A percentile compares a stretch with the other conserved stretches of the same genome.
Conservation (phyloP, 208 protist genomes). For the Sergeia podlipaevii region DNA sequence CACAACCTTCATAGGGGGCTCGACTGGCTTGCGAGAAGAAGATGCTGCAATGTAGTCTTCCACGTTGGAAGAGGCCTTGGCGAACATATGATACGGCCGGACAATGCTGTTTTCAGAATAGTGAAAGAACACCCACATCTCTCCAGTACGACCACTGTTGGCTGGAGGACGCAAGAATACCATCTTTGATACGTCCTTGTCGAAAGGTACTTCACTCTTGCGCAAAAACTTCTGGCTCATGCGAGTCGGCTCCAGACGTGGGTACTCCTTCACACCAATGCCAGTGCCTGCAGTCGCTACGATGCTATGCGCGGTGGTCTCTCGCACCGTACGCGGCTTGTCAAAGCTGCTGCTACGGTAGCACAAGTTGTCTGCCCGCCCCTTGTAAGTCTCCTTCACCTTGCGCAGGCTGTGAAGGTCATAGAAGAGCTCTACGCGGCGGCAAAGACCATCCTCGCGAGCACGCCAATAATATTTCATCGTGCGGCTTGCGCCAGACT, state of each 20-base stretch:
- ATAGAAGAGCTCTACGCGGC: constrained; percentile 75
- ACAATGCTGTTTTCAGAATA: constrained; percentile 70
- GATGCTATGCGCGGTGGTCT: constrained; percentile 25
- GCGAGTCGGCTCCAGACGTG: constrained; percentile 69
- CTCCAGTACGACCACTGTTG: constrained; percentile 21
- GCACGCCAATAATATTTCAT: constrained; percentile 88
- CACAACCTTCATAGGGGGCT: constrained; percentile 53
- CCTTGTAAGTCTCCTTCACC: constrained; percentile 84
- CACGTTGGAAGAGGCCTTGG: constrained; percentile 57
- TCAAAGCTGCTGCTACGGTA: constrained; percentile 81
- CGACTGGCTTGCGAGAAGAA: constrained; percentile 16
- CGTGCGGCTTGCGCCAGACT: constrained; percentile 56
- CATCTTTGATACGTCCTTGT: constrained; percentile 72
- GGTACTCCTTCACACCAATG: constrained; percentile 34
- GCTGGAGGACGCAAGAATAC: constrained; percentile 44
- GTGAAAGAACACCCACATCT: constrained; percentile 89
- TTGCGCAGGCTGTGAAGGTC: constrained; percentile 54
- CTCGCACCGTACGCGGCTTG: constrained; percentile 24
- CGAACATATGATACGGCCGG: constrained; percentile 77
- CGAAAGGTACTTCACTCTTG: constrained; percentile 28
- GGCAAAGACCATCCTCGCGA: constrained; percentile 76
- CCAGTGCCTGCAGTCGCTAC: constrained; percentile 18
- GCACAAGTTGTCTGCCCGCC: constrained; percentile 61
- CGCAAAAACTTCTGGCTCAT: constrained; percentile 85
- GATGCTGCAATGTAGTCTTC: constrained; percentile 76